These are phyloP conservation scores for Prunus kanzakura DNA, from an alignment of 306 rosid genomes.

Conservation along the genomic window DNA sequence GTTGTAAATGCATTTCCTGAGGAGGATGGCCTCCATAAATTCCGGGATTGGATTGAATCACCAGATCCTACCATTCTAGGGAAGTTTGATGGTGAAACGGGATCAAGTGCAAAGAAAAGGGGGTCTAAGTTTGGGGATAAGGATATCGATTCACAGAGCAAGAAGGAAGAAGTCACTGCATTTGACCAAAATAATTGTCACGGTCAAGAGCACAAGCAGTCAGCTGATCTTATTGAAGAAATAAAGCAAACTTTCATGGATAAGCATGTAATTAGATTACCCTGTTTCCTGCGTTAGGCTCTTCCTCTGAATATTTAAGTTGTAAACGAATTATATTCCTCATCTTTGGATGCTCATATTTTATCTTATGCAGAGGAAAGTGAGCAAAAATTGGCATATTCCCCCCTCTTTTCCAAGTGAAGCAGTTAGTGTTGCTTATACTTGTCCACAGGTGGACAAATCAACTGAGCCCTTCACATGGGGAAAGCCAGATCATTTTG, in stretches of 20 bases:
- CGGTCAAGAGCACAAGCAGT: constrained; percentile 40
- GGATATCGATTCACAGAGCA: constrained; percentile 19
- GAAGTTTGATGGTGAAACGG: constrained; percentile 44
- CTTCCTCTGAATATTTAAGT: constrained; percentile 11
- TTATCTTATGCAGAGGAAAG: constrained; percentile 66
- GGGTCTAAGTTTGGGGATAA: constrained; percentile 45
- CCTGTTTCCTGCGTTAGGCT: constrained; percentile 13
- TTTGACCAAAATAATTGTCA: constrained; percentile 36
- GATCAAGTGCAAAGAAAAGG: constrained; percentile 45
- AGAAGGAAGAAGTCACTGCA: constrained; percentile 31
- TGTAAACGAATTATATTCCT: neutral
- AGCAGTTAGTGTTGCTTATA: constrained; percentile 76
- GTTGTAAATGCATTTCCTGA: constrained; percentile 90
- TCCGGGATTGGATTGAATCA: constrained; percentile 91
- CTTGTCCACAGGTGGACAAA: constrained; percentile 77
- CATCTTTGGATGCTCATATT: constrained; percentile 3
- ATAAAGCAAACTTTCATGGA: constrained; percentile 58
- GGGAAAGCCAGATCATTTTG: constrained; percentile 96
- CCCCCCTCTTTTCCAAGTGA: constrained; percentile 88
- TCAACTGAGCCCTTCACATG: constrained; percentile 83
- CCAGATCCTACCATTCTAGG: constrained; percentile 93
- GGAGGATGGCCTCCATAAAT: constrained; percentile 75
- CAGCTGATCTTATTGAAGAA: constrained; percentile 35
- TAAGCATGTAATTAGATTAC: constrained; percentile 57
- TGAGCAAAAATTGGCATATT: constrained; percentile 98